A percentile compares a stretch with the other conserved stretches of the same genome.
Conservation (phyloP, 192 early-diverging fungal genomes). For the Podila minutissima region DNA sequence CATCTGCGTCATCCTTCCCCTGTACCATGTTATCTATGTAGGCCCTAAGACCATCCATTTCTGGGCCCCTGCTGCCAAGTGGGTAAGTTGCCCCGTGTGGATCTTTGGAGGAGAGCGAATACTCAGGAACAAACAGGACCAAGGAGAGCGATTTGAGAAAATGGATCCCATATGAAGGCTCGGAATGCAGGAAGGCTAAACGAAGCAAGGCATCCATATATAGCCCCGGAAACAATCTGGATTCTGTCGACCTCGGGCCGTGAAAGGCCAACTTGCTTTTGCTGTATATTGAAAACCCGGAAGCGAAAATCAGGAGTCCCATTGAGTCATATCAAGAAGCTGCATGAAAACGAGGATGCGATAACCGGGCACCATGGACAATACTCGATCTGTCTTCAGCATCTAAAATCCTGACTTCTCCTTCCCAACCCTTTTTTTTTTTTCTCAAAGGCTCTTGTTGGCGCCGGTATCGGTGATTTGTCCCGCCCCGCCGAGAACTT, state of each 20-base stretch:
- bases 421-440: not conserved
- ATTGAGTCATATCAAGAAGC: not conserved
- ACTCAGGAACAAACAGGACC: not conserved
- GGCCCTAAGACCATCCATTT: slow-evolving; percentile 99
- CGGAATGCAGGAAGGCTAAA: too few species aligned
- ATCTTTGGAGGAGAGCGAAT: not conserved
- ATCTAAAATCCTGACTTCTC: not conserved
- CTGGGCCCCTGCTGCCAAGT: slow-evolving; percentile 96
- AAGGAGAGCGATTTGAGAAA: too few species aligned
- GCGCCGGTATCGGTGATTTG: slow-evolving; percentile 92
- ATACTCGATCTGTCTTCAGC: not conserved
- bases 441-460: slow-evolving; percentile 80
- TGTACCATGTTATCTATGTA: slow-evolving; percentile 19
- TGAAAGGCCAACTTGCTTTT: too few species aligned
- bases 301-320: too few species aligned
- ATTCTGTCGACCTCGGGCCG: too few species aligned
- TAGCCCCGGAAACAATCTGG: too few species aligned
- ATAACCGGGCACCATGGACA: too few species aligned
- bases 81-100: slow-evolving; percentile 59
- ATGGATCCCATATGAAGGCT: too few species aligned
- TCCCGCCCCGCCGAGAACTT: slow-evolving; percentile 91
- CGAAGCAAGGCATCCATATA: too few species aligned
- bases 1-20: not conserved
- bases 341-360: not conserved
- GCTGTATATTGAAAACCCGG: too few species aligned